These are phyloP conservation scores for Grosmannia clavigera DNA, from an alignment of 2,329 filamentous ascomycete genomes.

Conservation along the genomic window DNA sequence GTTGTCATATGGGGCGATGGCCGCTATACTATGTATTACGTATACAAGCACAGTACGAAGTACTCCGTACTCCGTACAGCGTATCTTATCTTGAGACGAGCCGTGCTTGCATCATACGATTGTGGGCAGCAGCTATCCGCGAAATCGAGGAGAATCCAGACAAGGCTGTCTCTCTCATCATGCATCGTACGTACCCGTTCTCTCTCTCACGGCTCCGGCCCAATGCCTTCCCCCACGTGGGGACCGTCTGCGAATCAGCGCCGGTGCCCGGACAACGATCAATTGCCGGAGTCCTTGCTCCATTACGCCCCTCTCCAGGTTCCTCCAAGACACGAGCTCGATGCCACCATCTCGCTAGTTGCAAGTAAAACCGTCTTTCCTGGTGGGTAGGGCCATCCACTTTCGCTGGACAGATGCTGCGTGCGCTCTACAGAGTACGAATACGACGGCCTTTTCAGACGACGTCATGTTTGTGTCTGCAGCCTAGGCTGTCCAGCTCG, in stretches of 20 bases:
- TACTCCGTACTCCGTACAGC: too few species aligned
- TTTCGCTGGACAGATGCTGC: too few species aligned
- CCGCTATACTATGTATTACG: not conserved
- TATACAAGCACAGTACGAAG: not conserved
- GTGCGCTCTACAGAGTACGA: too few species aligned
- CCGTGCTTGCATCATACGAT: not conserved
- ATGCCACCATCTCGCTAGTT: not conserved
- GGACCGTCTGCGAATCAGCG: not conserved
- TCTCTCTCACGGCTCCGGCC: not conserved
- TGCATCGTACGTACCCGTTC: too few species aligned
- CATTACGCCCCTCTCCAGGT: not conserved
- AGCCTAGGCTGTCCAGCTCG: too few species aligned
- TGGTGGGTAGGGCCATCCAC: too few species aligned
- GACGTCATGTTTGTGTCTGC: too few species aligned
- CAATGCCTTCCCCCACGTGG: conserved; percentile 1
- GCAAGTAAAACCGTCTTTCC: not conserved
- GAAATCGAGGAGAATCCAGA: too few species aligned
- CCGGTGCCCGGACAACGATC: not conserved
- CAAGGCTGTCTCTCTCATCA: too few species aligned
- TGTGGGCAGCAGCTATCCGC: not conserved
- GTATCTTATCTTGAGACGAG: too few species aligned
- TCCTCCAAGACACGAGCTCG: too few species aligned
- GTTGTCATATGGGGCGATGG: not conserved
- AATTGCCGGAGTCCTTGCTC: not conserved
- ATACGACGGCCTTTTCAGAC: too few species aligned